Evolutionary conservation across 2,329 filamentous ascomycete genomes (phyloP).

Genomic region (Aspergillus versicolor): DNA sequence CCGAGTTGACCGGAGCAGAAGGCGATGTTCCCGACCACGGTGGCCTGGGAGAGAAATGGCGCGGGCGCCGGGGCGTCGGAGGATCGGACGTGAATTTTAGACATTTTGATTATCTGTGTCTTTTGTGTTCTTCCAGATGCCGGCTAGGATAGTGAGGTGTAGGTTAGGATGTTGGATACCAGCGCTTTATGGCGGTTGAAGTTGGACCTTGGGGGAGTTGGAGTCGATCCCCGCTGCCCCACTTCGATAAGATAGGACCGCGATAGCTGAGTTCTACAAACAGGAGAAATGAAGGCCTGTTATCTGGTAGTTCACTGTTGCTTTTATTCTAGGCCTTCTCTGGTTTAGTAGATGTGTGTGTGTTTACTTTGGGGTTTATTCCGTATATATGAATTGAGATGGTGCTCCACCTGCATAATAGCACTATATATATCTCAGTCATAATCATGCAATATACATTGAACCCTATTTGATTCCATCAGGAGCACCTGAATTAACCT

Average conservation of each 20-base stretch:
- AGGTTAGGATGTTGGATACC: neutral
- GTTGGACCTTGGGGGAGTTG: neutral
- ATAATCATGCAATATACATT: too few species aligned
- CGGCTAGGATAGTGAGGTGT: neutral
- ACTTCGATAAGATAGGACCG: neutral
- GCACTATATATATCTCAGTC: too few species aligned
- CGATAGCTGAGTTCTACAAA: neutral
- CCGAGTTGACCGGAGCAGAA: slow-evolving; percentile 67
- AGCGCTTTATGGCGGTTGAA: neutral
- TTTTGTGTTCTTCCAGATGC: neutral
- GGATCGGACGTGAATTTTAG: slow-evolving; percentile 36
- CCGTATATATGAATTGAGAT: too few species aligned
- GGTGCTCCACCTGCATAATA: too few species aligned
- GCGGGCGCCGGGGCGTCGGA: slow-evolving; percentile 49
- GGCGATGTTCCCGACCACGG: slow-evolving; percentile 62
- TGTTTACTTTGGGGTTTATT: too few species aligned
- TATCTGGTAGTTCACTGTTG: too few species aligned
- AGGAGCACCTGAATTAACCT: too few species aligned
- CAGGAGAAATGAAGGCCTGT: too few species aligned
- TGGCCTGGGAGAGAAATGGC: slow-evolving; percentile 57
- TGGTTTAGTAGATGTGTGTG: too few species aligned
- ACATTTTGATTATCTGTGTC: neutral
- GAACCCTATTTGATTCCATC: too few species aligned
- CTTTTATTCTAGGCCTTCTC: too few species aligned
- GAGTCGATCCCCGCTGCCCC: neutral